Base-by-base conservation (phyloP, 2,329 filamentous ascomycete genomes). In the Neofusicoccum cordaticola region DNA sequence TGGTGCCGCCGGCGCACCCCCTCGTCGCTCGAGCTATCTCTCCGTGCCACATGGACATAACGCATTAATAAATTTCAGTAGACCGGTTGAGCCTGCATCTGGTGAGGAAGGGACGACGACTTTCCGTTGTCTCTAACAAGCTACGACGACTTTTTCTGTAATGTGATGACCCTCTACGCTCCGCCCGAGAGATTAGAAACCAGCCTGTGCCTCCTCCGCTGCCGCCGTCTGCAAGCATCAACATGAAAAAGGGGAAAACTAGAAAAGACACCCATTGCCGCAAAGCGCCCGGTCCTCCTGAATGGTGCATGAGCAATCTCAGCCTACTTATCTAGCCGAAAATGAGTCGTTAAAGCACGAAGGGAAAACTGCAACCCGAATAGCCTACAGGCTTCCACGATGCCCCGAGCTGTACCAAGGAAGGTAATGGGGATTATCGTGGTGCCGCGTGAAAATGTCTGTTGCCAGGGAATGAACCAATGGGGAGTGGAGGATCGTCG, bases 211-310 rank as follows among this genome's bases (percentile, higher is more conserved):
- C 51, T 41, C 51, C 62, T 57, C 51, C 62, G 56, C 56, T 47
- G 42, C 62, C 62, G 52, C 62, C 52, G 22, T 56, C 51, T 58
- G 62, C 62, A 64, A 64, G 52, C 62, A 64, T 64, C 51, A 64
- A 57, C 62, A 64, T 50, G 63, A 65, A 65, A 27, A 52, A 51
- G 53, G 52, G 44, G 31, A 41, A 63, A 52, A 61, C 44, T 56
- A 64, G 34, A 47, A 58, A 60, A 65, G 47, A 45, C 52, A 65
- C 63, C 63, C 63, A 31, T 63, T 65, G 44, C 62, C 63, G 53
- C 63, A 61, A 51, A 60, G 63, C 63, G 63, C 63, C 63, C 63
- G 53, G 63, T 65, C 63, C 63, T 65, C 63, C 63, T 61, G 63
- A 61, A 52, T 47, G 27, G 63, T 65, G 63, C 63, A 65, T 31